Base-by-base conservation (phyloP, 176 grass and related monocot species). In the Typha latifolia region DNA sequence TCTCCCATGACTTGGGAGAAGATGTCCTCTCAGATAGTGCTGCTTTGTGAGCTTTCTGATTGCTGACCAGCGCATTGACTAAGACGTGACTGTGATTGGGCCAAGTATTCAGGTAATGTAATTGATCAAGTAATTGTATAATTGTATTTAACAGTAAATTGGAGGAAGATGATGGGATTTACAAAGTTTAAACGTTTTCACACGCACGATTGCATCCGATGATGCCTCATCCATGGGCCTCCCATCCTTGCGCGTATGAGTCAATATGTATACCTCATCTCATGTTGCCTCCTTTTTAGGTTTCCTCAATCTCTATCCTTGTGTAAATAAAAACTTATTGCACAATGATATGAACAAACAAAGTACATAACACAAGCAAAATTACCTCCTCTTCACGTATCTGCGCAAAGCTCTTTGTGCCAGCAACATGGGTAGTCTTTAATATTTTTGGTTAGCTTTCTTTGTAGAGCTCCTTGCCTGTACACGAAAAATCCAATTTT, bases 371-470 rank as follows among this genome's bases (percentile, higher is more conserved):
- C 22, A 26, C 57, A 74, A 66, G 61, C 20, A 69, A 78, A 61
- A 4, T 84, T 82, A 90, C 86, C 79, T 90, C 82, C 66, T 89
- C 81, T 67, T 85, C 82, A 66, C 73, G 64, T 75, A 69, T 49
- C 31, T 70, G 27, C 61, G 82, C 82, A 69, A 75, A 90, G 51
- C 86, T 85, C 49, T 90, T 90, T 59, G 62, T 75, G 66, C 86
- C 86, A 15, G 72, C 43, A 32, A 67, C 82, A 66, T 79, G 82
- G 26, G 26, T 64, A 64, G 69, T 55, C 49, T 68, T 84, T 51
- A 68, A 48, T 26, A 72, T 78, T 7, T 74, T 68, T 34, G 67
- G 43, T 51, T 72, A 75, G 78, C 67, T 78, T 59, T 90, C 75
- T 78, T 84, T 67, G 13, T 55, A 64, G 23, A 62, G 75, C 78